Evolutionary conservation across 83 land plant genomes (phyloP), one percentile per base, ranked within the genome.

Genomic region (Larix sibirica): DNA sequence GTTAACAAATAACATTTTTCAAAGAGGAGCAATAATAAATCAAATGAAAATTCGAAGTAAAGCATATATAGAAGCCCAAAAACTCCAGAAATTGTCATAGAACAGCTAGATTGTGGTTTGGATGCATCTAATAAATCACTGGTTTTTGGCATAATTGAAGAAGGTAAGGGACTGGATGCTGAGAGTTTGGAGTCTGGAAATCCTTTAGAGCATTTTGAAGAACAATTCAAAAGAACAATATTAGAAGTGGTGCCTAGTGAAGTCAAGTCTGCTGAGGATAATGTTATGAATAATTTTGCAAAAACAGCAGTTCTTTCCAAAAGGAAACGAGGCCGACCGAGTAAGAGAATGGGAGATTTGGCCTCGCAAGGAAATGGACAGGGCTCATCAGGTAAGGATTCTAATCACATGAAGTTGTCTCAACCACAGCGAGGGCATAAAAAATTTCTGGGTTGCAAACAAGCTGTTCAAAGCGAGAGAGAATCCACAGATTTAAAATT

Each of bases 271-370:
- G 44, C 20, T 69, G 74, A 69, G 18, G 74, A 17, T 36, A 69
- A 69, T 36, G 20, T 33, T 33, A 36, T 17, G 20, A 36, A 17
- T 36, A 17, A 36, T 36, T 36, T 36, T 69, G 44, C n/a, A 28
- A 20, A 69, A 36, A 40, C 20, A 17, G 4, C 20, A 1, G 18
- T 69, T 9, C 21, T 20, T 36, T 40, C 31, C 21, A 69, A 69
- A 69, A 17, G 44, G 33, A 69, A 69, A 69, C 74, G 21, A 69
- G 74, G 74, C n/a, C 74, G 74, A 17, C 74, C 20, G 20, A 5
- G 74, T 33, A 69, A 69, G 74, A 69, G 16, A 20, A 69, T 3
- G 40, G 21, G 3, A 69, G 44, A 69, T 18, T 70, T 36, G 44
- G 40, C 20, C 44, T 69, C 44, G 0, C 21, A 17, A 33, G 16